Base-by-base conservation (phyloP, 352 stramenopile genomes). In the Chrysophaeum taylorii region DNA sequence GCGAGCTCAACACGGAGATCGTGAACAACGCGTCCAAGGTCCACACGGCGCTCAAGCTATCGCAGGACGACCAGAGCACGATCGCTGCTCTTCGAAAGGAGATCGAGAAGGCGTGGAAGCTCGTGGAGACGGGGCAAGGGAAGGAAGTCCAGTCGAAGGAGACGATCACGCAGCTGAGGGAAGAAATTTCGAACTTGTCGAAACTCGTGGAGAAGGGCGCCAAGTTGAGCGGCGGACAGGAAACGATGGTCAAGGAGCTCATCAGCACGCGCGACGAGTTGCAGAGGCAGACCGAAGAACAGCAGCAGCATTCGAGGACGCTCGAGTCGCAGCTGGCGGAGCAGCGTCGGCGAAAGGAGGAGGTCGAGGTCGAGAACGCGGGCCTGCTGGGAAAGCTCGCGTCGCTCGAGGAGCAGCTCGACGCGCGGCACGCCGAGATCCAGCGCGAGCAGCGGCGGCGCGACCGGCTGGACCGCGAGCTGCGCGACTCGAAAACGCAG, bases 11-110 rank as follows among this genome's bases (percentile, higher is more conserved):
- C 74, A 86, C 85, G 21, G 91, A 97, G 79, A 96, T 96, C 68
- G 90, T 96, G 64, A 96, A 95, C 80, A 97, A 96, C 75, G 90
- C 89, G 29, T 88, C 90, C 38, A 96, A 97, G 72, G 89, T 97
- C 50, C 89, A 97, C 74, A 95, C 88, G 27, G 92, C 92, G 25
- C 81, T 97, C 37, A 95, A 96, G 76, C 82, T 96, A 52, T 90
- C 89, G 50, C 89, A 96, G 80, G 89, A 97, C 76, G 89, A 97
- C 73, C 86, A 96, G 62, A 85, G 83, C 39, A 95, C 89, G 68
- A 96, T 96, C 74, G 79, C 81, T 31, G 89, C 84, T 61, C 83
- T 97, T 53, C 92, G 95, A 75, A 97, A 96, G 69, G 91, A 98
- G 80, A 95, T 97, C 78, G 90, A 97, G 64, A 95, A 92, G 74